Evolutionary conservation across 2,329 filamentous ascomycete species (phyloP), one percentile per base, ranked within the genome.

Genomic region (Diplodia sapinea): DNA sequence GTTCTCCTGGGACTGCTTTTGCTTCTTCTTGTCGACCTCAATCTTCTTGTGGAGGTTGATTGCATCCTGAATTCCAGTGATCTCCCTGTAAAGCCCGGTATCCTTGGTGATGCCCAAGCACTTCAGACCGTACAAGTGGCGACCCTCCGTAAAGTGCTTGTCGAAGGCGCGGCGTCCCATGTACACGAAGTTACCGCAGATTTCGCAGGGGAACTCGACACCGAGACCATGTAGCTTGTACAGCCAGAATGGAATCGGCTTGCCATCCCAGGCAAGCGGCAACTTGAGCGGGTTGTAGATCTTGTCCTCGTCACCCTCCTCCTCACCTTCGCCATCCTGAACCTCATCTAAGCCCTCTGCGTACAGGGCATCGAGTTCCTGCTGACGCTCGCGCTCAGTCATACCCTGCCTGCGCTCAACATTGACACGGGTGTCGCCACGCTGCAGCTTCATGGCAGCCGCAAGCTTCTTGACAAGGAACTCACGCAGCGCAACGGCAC

Each of bases 271-370:
- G 2, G 93, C 94, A 8, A 99, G 85, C 0, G 95, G 95, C 1
- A 99, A 85, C 77, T 99, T 99, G 71, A 99, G 86, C 0, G 95
- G 95, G 78, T 99, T 99, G 84, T 98, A 97, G 69, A 98, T 91
- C 76, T 89, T 94, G 71, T 97, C 93, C 15, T 93, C 77, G 3
- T 70, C 88, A 0, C 90, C 91, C 0, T 93, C 91, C 7, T 88
- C 88, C 0, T 82, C 12, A 88, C 88, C 0, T 82, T 86, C 87
- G 0, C 85, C 85, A 8, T 86, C 85, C 4, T 69, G 71, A 76
- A 76, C 63, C 74, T 70, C 13, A 20, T 85, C 84, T 0, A 80
- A 78, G 38, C 84, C 81, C 72, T 91, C 88, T 0, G 86, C 85
- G 78, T 94, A 92, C 15, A 97, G 82, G 54, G 94, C 93, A 66